Evolutionary conservation across 352 stramenopile species (phyloP).

Genomic region (Phytophthora crassamura): DNA sequence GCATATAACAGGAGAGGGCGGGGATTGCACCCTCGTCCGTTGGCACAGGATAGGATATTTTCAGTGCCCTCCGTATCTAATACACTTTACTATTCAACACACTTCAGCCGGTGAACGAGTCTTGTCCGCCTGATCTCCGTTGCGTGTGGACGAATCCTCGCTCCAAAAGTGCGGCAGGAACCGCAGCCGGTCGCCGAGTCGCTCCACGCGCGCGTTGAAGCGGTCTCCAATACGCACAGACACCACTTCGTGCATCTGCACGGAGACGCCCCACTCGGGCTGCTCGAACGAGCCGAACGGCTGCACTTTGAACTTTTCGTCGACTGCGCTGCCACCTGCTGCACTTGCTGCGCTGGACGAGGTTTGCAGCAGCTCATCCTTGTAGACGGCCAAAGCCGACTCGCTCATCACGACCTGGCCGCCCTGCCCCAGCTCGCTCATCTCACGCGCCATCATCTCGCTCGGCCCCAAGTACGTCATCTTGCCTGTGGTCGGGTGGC

Average conservation of each 20-base stretch:
- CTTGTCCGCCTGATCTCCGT: constrained; percentile 8
- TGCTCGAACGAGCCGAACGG: constrained; percentile 42
- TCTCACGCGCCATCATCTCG: constrained; percentile 72
- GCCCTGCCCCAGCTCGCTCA: constrained; percentile 67
- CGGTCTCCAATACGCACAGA: constrained; percentile 48
- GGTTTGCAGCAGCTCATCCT: constrained; percentile 41
- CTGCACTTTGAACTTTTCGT: constrained; percentile 44
- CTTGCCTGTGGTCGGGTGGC: constrained; percentile 78
- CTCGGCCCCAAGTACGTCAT: constrained; percentile 78
- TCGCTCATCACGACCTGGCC: constrained; percentile 79
- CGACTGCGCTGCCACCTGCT: constrained; percentile 7
- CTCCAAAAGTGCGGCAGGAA: constrained; percentile 37
- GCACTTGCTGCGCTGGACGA: neutral
- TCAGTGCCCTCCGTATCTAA: too few species aligned
- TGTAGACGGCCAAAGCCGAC: constrained; percentile 51
- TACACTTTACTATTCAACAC: too few species aligned
- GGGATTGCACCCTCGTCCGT: too few species aligned
- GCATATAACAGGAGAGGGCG: too few species aligned
- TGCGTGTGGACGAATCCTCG: constrained; percentile 29
- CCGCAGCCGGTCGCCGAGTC: constrained; percentile 19
- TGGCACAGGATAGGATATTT: too few species aligned
- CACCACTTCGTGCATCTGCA: constrained; percentile 52
- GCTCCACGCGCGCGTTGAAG: constrained; percentile 32
- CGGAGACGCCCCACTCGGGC: constrained; percentile 43
- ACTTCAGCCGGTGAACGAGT: constrained; percentile 6